Evolutionary conservation across 1,284 basidiomycete genomes (phyloP).

Genomic region (Hymenochaete sp.): DNA sequence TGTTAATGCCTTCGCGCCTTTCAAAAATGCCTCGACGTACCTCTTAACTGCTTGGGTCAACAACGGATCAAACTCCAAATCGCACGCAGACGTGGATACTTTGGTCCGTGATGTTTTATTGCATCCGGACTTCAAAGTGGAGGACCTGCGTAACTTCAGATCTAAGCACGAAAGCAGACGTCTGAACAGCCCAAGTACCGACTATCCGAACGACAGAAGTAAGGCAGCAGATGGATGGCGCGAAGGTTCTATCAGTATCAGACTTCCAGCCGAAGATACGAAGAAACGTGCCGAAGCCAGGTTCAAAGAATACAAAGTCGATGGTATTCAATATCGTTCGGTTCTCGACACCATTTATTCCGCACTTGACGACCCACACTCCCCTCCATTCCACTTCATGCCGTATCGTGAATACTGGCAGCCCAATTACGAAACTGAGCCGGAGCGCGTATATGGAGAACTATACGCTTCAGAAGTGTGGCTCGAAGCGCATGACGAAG

Average conservation of each 20-base stretch:
- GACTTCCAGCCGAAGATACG: not conserved
- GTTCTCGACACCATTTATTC: not conserved
- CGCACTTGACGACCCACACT: not conserved
- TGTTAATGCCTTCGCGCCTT: constrained; percentile 4
- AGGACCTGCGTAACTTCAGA: not conserved
- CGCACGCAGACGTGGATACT: constrained; percentile 20
- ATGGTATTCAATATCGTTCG: not conserved
- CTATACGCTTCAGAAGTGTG: constrained; percentile 18
- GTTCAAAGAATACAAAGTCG: not conserved
- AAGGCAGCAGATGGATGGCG: not conserved
- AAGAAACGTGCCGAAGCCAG: not conserved
- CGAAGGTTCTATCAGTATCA: not conserved
- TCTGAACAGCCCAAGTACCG: not conserved
- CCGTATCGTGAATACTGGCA: constrained; percentile 10
- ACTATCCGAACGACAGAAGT: not conserved
- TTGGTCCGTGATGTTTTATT: constrained; percentile 27
- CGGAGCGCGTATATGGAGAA: constrained; percentile 16
- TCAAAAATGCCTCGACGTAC: constrained; percentile 4
- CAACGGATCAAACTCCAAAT: constrained; percentile 21
- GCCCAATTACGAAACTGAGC: not conserved
- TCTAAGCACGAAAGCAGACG: not conserved
- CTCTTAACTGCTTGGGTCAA: constrained; percentile 20
- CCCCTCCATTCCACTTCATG: constrained; percentile 6
- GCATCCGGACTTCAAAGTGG: constrained; percentile 19
- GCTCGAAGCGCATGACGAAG: constrained; percentile 16